A percentile compares a stretch with the other conserved stretches of the same genome.
Conservation (phyloP, 148 eudicot species). For the Camellia granthamiana region DNA sequence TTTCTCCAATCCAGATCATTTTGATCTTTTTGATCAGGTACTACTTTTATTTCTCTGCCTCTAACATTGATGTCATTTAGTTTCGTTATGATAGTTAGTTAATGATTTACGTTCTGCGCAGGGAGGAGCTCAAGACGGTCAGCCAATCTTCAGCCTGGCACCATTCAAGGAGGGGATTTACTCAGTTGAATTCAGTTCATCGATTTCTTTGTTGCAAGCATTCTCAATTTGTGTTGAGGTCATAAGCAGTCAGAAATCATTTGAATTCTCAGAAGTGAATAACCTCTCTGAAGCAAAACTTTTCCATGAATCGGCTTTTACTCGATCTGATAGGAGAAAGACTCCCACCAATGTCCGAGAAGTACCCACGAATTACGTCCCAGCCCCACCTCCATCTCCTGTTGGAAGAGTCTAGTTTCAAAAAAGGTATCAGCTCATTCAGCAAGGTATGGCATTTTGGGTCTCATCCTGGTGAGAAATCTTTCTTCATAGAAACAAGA, state of each 20-base stretch:
- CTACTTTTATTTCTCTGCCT: neutral
- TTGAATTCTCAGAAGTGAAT: constrained; percentile 26
- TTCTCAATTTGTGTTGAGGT: constrained; percentile 56
- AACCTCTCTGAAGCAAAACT: constrained; percentile 22
- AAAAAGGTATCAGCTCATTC: neutral
- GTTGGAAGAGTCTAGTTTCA: constrained; percentile 48
- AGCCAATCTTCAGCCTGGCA: constrained; percentile 42
- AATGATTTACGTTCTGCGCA: constrained; percentile 19
- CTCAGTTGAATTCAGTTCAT: constrained; percentile 58
- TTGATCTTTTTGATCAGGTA: constrained; percentile 73
- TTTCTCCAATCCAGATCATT: constrained; percentile 15
- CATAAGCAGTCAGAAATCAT: constrained; percentile 39
- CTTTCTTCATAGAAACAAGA: too few species aligned
- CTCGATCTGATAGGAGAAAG: constrained; percentile 17
- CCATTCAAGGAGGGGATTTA: constrained; percentile 55
- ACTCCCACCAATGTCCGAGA: constrained; percentile 23
- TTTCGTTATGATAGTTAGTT: neutral
- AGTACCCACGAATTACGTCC: constrained; percentile 38
- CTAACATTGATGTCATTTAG: too few species aligned
- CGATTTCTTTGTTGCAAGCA: constrained; percentile 59
- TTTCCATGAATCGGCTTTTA: constrained; percentile 19
- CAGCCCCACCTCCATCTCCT: constrained; percentile 58
- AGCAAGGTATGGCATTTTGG: neutral
- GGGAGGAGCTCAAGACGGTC: constrained; percentile 38
- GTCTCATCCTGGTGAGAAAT: too few species aligned